Percentiles rank a stretch among this genome's conserved stretches.
phyloP scores from a whole-genome alignment of 345 rosid species.

The Gossypium rotundifolium region DNA sequence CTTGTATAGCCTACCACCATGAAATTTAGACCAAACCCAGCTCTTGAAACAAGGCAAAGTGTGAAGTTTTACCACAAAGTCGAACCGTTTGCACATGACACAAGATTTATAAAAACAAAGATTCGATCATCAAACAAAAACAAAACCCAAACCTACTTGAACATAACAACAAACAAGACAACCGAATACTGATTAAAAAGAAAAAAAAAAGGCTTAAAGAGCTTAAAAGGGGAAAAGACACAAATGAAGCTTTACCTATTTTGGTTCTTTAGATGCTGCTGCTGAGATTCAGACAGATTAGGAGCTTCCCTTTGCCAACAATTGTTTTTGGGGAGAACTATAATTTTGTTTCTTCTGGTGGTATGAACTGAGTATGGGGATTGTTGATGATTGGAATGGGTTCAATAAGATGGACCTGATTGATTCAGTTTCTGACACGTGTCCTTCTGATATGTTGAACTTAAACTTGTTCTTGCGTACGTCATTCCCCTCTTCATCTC shows the following conservation, averaged over 20 bases:
- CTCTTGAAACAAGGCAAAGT: not conserved
- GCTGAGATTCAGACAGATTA: not conserved
- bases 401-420: not conserved
- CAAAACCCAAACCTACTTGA: not conserved
- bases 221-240: not conserved
- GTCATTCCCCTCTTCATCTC: no score
- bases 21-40: slow-evolving; percentile 6
- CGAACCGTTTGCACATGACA: not conserved
- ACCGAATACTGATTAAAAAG: not conserved
- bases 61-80: not conserved
- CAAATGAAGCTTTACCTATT: not conserved
- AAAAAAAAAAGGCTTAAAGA: not conserved
- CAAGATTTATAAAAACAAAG: not conserved
- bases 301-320: not conserved
- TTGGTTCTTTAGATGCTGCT: not conserved
- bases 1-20: not conserved
- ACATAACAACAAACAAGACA: not conserved
- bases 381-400: not conserved
- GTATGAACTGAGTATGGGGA: not conserved
- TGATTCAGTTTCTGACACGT: not conserved
- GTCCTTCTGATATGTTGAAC: not conserved
- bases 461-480: no score
- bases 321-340: not conserved
- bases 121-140: not conserved
- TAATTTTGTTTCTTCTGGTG: not conserved